phyloP scores from a whole-genome alignment of 768 basidiomycete genomes.

The Asterophora lycoperdoides region DNA sequence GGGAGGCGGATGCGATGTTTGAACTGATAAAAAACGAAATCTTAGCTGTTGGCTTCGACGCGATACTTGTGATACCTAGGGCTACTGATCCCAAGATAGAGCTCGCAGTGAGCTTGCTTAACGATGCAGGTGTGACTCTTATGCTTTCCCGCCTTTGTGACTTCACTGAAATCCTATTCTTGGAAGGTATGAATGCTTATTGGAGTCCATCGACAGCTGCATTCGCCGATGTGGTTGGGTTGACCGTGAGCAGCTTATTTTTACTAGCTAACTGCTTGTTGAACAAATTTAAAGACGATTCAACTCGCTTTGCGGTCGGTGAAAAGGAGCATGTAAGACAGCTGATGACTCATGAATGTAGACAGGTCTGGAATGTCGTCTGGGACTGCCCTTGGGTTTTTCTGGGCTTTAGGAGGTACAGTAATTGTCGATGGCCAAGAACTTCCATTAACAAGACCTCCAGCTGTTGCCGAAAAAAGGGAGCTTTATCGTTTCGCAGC shows the following conservation, averaged over 20 bases:
- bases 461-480: slow-evolving; percentile 56
- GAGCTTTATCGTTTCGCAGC: slow-evolving; percentile 65
- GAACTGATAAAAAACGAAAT: slow-evolving; percentile 70
- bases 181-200: slow-evolving; percentile 60
- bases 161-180: neutral
- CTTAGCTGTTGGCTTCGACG: slow-evolving; percentile 62
- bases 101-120: slow-evolving; percentile 60
- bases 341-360: neutral
- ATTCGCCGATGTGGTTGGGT: slow-evolving; percentile 59
- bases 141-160: neutral
- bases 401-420: slow-evolving; percentile 66
- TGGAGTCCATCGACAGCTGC: slow-evolving; percentile 57
- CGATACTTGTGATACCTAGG: slow-evolving; percentile 60
- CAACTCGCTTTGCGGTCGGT: slow-evolving; percentile 57
- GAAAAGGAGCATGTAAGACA: slow-evolving; percentile 8
- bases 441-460: slow-evolving; percentile 5
- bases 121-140: slow-evolving; percentile 54
- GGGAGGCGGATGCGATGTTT: slow-evolving; percentile 61
- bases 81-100: slow-evolving; percentile 56
- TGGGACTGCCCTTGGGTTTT: slow-evolving; percentile 66
- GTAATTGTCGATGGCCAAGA: neutral
- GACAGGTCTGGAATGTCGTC: slow-evolving; percentile 62
- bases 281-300: slow-evolving; percentile 42
- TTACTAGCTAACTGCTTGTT: too few species aligned
- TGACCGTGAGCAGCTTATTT: slow-evolving; percentile 45